Percentiles rank a stretch among this genome's conserved stretches.
Conservation (phyloP, 768 basidiomycete genomes). For the Pholiota microspora region DNA sequence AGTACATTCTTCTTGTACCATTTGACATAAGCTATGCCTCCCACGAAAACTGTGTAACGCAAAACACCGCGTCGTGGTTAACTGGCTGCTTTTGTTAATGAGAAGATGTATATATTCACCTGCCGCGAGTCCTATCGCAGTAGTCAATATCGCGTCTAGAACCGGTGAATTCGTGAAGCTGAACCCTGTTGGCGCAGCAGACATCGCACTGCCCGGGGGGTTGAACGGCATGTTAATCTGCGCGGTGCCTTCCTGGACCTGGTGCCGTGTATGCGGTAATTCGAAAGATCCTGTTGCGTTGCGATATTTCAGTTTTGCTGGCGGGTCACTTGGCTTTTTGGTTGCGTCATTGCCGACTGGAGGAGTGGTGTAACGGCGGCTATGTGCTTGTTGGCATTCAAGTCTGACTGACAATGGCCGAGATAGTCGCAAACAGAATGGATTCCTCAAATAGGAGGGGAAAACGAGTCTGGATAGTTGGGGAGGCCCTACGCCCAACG, state of each 20-base stretch:
- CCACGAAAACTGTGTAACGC: constrained; percentile 51
- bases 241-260: constrained; percentile 40
- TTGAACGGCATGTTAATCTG: constrained; percentile 39
- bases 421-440: not conserved
- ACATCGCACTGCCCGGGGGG: constrained; percentile 37
- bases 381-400: not conserved
- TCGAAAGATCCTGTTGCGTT: constrained; percentile 9
- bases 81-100: not conserved
- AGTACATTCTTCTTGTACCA: constrained; percentile 87
- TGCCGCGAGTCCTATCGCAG: constrained; percentile 59
- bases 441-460: not conserved
- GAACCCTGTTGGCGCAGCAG: constrained; percentile 30
- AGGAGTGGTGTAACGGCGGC: constrained; percentile 3
- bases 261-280: constrained; percentile 30
- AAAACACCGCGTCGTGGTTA: not conserved
- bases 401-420: not conserved
- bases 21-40: constrained; percentile 68
- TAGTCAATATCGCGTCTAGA: constrained; percentile 56
- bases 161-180: constrained; percentile 41
- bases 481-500: not conserved
- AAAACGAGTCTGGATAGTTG: not conserved
- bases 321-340: no score
- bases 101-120: constrained; percentile 32
- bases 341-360: not conserved
- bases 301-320: constrained; percentile 5